These are phyloP conservation scores for Nemania sp. DNA, from an alignment of 2,329 filamentous ascomycete genomes.

Conservation along the genomic window DNA sequence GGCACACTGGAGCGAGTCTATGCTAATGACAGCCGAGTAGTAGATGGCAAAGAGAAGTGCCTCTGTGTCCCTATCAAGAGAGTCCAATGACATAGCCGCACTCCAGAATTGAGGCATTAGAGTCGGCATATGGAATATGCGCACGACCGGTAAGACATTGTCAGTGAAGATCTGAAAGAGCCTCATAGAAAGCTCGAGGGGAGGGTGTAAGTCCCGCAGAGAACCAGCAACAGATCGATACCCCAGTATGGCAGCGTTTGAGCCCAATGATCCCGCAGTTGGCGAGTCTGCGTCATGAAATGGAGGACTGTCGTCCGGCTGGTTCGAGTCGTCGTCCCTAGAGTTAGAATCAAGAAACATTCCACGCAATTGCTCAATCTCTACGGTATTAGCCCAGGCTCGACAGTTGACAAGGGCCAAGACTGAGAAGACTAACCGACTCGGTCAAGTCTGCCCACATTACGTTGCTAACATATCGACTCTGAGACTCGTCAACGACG, in stretches of 20 bases:
- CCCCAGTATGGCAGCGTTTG: constrained; percentile 35
- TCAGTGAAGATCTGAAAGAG: constrained; percentile 36
- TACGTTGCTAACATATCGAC: constrained; percentile 33
- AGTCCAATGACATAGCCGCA: constrained; percentile 27
- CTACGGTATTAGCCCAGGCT: constrained; percentile 11
- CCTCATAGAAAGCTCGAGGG: constrained; percentile 31
- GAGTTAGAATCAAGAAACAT: constrained; percentile 27
- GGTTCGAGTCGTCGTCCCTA: constrained; percentile 17
- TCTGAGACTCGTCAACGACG: constrained; percentile 28
- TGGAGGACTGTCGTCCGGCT: constrained; percentile 9
- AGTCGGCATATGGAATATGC: constrained; percentile 40
- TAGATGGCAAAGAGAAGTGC: constrained; percentile 66
- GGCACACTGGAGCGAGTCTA: constrained; percentile 52
- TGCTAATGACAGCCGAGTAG: constrained; percentile 59
- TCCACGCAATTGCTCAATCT: constrained; percentile 32
- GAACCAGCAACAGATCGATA: constrained; percentile 35
- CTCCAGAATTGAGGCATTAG: constrained; percentile 35
- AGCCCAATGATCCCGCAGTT: neutral
- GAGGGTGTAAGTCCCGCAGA: constrained; percentile 32
- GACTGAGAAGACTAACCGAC: constrained; percentile 31
- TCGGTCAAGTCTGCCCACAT: constrained; percentile 40
- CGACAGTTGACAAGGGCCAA: neutral
- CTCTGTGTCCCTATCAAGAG: constrained; percentile 54
- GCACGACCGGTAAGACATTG: constrained; percentile 36
- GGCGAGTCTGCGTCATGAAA: constrained; percentile 11